Evolutionary conservation across 2,329 filamentous ascomycete genomes (phyloP).

Genomic region (Torrubiella hemipterigena): DNA sequence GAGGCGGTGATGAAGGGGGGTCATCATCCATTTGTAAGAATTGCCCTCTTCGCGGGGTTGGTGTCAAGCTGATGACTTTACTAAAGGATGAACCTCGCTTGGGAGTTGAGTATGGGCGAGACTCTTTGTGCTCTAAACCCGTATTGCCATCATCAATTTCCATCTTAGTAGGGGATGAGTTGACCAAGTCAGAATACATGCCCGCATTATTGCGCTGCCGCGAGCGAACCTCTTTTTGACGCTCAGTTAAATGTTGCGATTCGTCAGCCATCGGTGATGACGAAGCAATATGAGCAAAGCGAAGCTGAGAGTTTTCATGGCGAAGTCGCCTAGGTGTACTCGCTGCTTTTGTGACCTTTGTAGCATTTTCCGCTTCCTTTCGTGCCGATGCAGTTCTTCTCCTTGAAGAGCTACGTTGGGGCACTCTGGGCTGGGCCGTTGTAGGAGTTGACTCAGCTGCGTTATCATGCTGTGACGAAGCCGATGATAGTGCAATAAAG

Average conservation of each 20-base stretch:
- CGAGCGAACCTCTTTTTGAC: constrained; percentile 66
- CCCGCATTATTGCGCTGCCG: constrained; percentile 55
- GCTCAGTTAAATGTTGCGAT: constrained; percentile 66
- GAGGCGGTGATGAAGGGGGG: constrained; percentile 46
- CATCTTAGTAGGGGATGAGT: constrained; percentile 3
- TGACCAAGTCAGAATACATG: constrained; percentile 54
- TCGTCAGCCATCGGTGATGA: constrained; percentile 41
- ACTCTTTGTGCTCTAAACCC: constrained; percentile 2
- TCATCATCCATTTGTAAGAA: constrained; percentile 37
- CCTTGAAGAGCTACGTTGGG: constrained; percentile 10
- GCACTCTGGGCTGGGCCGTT: constrained; percentile 6
- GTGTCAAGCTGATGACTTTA: constrained; percentile 46
- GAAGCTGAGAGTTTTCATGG: constrained; percentile 73
- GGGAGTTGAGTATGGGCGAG: constrained; percentile 30
- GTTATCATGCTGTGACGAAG: constrained; percentile 14
- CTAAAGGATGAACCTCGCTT: constrained; percentile 30
- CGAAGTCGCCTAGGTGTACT: constrained; percentile 44
- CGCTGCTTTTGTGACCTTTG: constrained; percentile 15
- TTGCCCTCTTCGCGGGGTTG: constrained; percentile 46
- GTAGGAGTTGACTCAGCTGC: constrained; percentile 5
- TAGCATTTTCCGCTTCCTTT: no score
- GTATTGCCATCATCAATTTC: constrained; percentile 7
- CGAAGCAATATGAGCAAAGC: constrained; percentile 59
- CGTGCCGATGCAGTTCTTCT: no score
- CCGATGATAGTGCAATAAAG: constrained; percentile 17